Evolutionary conservation across 192 early-diverging fungal species (phyloP).

Genomic region (Dimargaris xerosporica): DNA sequence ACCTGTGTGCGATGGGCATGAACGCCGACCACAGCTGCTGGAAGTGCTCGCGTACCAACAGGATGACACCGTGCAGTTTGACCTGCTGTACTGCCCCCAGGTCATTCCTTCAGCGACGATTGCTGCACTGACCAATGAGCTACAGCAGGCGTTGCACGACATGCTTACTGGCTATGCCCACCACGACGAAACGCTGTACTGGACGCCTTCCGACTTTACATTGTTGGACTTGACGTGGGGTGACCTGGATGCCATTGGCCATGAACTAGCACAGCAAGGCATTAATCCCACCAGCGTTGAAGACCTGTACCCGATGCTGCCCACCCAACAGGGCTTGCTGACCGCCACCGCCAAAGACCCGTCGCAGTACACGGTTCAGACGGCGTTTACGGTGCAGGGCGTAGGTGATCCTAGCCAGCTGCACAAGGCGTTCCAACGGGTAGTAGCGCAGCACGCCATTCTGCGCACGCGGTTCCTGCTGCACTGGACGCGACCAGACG

Average conservation of each 20-base stretch:
- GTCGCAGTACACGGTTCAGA: background rate
- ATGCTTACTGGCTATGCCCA: background rate
- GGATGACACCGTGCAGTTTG: background rate
- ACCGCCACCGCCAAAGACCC: background rate
- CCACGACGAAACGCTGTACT: background rate
- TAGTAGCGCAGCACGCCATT: background rate
- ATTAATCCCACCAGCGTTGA: background rate
- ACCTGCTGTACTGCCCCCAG: background rate
- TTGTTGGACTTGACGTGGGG: background rate
- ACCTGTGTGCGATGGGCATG: background rate
- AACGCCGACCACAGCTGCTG: background rate
- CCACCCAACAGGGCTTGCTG: background rate
- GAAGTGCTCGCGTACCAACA: background rate
- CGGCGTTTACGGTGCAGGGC: constrained; percentile 1
- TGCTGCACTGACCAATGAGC: too few relatives aligned
- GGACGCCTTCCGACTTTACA: background rate
- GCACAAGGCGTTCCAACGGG: background rate
- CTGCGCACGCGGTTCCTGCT: constrained; percentile 1
- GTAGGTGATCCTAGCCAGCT: background rate
- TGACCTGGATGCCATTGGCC: background rate
- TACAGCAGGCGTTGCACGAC: background rate
- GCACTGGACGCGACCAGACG: background rate
- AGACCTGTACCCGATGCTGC: background rate
- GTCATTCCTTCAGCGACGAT: background rate
- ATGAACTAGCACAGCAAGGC: background rate